Conservation (phyloP, 441 rosid species). For the Erodium trifolium region DNA sequence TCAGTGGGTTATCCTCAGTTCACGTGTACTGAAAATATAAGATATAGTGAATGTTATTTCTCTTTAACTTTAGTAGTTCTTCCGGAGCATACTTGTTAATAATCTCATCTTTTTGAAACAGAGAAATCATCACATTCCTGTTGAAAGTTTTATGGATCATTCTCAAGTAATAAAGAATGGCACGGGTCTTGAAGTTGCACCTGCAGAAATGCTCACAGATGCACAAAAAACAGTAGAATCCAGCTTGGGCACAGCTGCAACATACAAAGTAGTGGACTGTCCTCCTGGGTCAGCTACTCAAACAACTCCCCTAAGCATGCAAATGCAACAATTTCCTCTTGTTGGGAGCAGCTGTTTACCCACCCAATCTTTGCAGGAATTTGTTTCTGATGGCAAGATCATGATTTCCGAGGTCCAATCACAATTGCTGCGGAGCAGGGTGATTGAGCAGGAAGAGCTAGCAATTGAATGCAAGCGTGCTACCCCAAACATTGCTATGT, state of each 20-base stretch:
- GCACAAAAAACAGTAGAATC: slow-evolving; percentile 35
- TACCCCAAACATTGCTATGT: slow-evolving; percentile 24
- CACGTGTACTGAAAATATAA: not conserved
- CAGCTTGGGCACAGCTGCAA: slow-evolving; percentile 31
- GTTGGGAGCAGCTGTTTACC: slow-evolving; percentile 31
- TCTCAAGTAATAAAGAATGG: slow-evolving; percentile 41
- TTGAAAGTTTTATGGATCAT: slow-evolving; percentile 37
- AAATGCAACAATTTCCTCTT: slow-evolving; percentile 31
- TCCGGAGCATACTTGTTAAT: slow-evolving; percentile 10
- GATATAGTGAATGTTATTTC: not conserved
- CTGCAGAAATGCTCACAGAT: slow-evolving; percentile 32
- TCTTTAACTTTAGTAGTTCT: not conserved
- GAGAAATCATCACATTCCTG: slow-evolving; percentile 38
- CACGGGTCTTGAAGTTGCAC: slow-evolving; percentile 33
- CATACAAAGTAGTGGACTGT: slow-evolving; percentile 29
- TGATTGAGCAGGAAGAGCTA: slow-evolving; percentile 7
- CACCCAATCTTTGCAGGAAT: slow-evolving; percentile 32
- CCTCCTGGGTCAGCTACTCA: slow-evolving; percentile 24
- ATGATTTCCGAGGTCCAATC: slow-evolving; percentile 37
- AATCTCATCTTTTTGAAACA: slow-evolving; percentile 25
- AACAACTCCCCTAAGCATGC: slow-evolving; percentile 27
- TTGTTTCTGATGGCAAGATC: slow-evolving; percentile 38
- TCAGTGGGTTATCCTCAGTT: not conserved
- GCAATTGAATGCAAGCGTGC: slow-evolving; percentile 29
- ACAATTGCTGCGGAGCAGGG: slow-evolving; percentile 34